Percentiles rank a stretch among this genome's conserved stretches.
These are phyloP conservation scores for Salvia rosmarinus DNA, from an alignment of 257 asterid genomes.

Conservation along the genomic window DNA sequence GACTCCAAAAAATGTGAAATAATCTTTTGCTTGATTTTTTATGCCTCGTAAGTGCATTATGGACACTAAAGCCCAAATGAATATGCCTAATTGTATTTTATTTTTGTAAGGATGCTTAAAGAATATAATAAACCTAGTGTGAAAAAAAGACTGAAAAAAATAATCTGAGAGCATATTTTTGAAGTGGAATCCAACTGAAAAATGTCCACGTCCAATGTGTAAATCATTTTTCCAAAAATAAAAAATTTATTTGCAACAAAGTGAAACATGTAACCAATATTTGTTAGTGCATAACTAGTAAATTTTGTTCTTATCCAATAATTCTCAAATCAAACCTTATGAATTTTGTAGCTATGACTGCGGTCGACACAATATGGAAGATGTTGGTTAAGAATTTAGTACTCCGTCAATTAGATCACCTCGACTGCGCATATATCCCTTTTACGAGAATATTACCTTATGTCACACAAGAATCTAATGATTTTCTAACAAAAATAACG, in stretches of 20 bases:
- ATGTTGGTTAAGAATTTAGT: too few species aligned
- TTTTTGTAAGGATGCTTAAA: conserved; percentile 4
- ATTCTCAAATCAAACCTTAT: too few species aligned
- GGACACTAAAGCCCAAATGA: background rate
- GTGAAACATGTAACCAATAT: too few species aligned
- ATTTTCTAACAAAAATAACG: conserved; percentile 20
- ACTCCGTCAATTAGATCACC: too few species aligned
- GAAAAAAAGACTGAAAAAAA: background rate
- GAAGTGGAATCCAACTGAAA: conserved; percentile 29
- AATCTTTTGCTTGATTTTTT: too few species aligned
- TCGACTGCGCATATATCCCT: too few species aligned
- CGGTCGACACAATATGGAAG: too few species aligned
- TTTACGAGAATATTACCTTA: conserved; percentile 28
- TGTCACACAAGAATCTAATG: conserved; percentile 6
- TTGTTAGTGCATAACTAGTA: background rate
- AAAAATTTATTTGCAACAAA: too few species aligned
- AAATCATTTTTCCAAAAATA: background rate
- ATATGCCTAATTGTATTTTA: background rate
- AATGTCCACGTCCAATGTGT: conserved; percentile 39
- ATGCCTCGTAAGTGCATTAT: too few species aligned
- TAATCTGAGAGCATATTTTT: background rate
- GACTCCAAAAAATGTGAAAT: too few species aligned
- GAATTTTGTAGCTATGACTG: too few species aligned
- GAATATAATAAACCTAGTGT: background rate
- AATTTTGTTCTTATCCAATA: too few species aligned